Evolutionary conservation across 163 green algal genomes (phyloP).

Genomic region (Chlorella variabilis): DNA sequence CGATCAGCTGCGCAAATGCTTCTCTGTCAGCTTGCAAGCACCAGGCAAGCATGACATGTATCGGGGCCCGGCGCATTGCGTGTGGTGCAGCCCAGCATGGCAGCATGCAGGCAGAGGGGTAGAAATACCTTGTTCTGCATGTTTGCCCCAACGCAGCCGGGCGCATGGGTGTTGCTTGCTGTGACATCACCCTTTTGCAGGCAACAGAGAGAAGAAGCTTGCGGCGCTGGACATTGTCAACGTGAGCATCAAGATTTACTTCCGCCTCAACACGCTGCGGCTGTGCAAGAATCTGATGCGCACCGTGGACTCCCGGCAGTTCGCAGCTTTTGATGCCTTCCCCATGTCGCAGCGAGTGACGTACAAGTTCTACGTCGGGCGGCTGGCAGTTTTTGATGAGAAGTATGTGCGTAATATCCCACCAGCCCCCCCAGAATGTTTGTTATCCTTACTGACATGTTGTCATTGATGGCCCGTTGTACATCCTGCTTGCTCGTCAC

Average conservation of each 20-base stretch:
- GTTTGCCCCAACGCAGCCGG: neutral
- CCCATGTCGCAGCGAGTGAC: slow-evolving; percentile 72
- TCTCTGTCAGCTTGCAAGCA: slow-evolving; percentile 43
- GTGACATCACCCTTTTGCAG: slow-evolving; percentile 20
- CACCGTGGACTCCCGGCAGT: slow-evolving; percentile 63
- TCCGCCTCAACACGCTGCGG: slow-evolving; percentile 85
- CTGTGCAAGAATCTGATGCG: slow-evolving; percentile 77
- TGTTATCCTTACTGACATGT: too few relatives aligned
- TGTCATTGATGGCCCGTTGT: too few relatives aligned
- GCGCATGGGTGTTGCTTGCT: neutral
- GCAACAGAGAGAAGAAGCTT: slow-evolving; percentile 75
- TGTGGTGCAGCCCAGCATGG: too few relatives aligned
- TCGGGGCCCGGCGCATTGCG: too few relatives aligned
- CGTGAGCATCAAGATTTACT: slow-evolving; percentile 92
- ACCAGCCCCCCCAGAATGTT: neutral
- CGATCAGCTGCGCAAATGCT: slow-evolving; percentile 56
- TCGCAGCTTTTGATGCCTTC: slow-evolving; percentile 73
- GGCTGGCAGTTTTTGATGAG: slow-evolving; percentile 89
- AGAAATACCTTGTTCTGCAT: too few relatives aligned
- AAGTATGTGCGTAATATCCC: slow-evolving; percentile 61
- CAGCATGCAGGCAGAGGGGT: neutral
- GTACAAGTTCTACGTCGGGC: slow-evolving; percentile 85
- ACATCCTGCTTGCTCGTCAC: neutral
- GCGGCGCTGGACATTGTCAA: slow-evolving; percentile 82
- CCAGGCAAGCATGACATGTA: slow-evolving; percentile 5